phyloP scores from a whole-genome alignment of 148 eudicot genomes.

The Rhododendron mucronatum region DNA sequence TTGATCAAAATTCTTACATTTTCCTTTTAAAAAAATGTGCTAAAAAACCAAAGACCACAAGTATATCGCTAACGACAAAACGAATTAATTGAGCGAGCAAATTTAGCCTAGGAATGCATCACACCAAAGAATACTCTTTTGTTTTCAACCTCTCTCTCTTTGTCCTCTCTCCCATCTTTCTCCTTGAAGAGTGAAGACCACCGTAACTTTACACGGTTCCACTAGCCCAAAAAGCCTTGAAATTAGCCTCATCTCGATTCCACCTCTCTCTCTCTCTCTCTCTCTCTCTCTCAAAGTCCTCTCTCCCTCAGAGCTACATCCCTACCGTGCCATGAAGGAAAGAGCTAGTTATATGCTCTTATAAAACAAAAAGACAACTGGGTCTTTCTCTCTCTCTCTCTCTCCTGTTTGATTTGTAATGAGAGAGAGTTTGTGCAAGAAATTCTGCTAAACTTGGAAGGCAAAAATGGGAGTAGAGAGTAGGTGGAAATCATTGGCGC shows the following conservation, averaged over 20 bases:
- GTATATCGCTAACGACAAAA: not conserved
- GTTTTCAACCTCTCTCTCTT: not conserved
- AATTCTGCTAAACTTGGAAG: not conserved
- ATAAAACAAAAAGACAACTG: not conserved
- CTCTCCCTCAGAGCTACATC: not conserved
- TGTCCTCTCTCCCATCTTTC: not conserved
- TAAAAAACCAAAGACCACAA: no score
- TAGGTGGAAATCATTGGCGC: constrained; percentile 11
- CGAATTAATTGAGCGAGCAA: not conserved
- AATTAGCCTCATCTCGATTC: constrained; percentile 8
- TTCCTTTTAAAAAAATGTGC: no score
- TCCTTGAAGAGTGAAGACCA: not conserved
- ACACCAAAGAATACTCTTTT: not conserved
- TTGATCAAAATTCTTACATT: no score
- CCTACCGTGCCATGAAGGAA: not conserved
- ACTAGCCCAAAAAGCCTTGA: constrained; percentile 3
- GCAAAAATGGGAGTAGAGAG: constrained; percentile 8
- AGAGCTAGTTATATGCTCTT: not conserved
- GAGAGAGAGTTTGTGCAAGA: not conserved
- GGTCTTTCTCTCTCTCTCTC: not conserved
- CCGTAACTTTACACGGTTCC: not conserved
- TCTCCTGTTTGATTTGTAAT: not conserved
- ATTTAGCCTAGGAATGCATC: not conserved
- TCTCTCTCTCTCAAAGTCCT: not conserved
- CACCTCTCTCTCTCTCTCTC: not conserved